Base-by-base conservation (phyloP, 768 basidiomycete species). In the Antrodiella citrinella region DNA sequence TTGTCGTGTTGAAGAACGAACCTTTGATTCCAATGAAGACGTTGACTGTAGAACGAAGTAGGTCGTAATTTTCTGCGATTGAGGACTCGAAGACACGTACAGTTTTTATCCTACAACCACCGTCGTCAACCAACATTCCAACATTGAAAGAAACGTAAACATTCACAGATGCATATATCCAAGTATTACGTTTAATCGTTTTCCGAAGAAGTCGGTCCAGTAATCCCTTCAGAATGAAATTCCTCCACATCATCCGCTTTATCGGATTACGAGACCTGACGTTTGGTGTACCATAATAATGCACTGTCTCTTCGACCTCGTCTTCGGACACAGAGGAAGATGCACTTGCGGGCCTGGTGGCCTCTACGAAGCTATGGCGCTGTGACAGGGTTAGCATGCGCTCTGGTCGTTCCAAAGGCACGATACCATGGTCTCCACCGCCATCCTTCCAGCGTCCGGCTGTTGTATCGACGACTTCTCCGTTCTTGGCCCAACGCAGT, bases 21-120 rank as follows among this genome's bases (percentile, higher is more conserved):
- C 72, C 69, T 69, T 86, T 85, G 56, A 86, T 81, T 0, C 81
- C 84, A 44, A 86, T 69, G 61, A 79, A 86, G 12, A 84, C 67
- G 54, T 84, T 82, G 62, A 77, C 78, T 80, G 26, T 39, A 45
- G 11, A 13, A 12, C 21, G n/a, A n/a, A 10, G 26, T 26, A 35
- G 39, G 39, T 44, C 39, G 46, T n/a, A 19, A 43, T 7, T 18
- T 38, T 9, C 21, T 18, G 51, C 12, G 30, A 1, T 18, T 26
- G 49, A 21, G 19, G 40, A 23, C 15, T 24, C 30, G 26, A 18
- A 44, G 30, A 12, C 7, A 63, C 74, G 44, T 42, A 79, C 80
- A 78, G 51, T 77, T 69, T 51, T 73, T 76, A 53, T 80, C 77
- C 78, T 79, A 53, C 4, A 42, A 44, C n/a, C 18, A 49, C 15